These are phyloP conservation scores for Penstemon barbatus DNA, from an alignment of 257 asterid species.

Conservation along the genomic window DNA sequence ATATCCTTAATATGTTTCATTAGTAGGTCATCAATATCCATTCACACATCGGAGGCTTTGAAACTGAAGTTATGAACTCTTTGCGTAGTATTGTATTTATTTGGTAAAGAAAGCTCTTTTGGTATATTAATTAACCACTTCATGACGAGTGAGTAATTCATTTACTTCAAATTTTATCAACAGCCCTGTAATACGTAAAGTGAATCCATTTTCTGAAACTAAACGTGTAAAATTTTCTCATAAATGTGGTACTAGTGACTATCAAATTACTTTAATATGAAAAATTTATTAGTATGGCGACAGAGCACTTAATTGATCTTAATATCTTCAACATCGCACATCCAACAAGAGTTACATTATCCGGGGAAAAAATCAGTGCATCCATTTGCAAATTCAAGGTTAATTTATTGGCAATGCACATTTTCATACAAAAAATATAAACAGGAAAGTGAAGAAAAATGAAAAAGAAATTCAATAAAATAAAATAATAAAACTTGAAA, in stretches of 20 bases:
- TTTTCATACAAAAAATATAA: slow-evolving; percentile 8
- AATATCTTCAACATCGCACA: not conserved
- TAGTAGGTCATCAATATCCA: too few relatives aligned
- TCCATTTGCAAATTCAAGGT: slow-evolving; percentile 11
- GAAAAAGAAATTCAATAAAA: slow-evolving; percentile 5
- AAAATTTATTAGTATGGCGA: not conserved
- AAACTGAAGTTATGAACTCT: too few relatives aligned
- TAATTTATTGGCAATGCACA: slow-evolving; percentile 8
- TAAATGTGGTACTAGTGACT: too few relatives aligned
- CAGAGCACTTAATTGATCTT: not conserved
- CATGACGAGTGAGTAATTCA: too few relatives aligned
- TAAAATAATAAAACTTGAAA: slow-evolving; percentile 12
- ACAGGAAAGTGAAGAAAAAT: not conserved
- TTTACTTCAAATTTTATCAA: too few relatives aligned
- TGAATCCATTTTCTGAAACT: too few relatives aligned
- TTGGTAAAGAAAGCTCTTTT: too few relatives aligned
- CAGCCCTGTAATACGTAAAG: too few relatives aligned
- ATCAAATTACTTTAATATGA: not conserved
- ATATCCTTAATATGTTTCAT: too few relatives aligned
- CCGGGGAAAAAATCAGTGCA: not conserved
- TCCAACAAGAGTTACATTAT: not conserved
- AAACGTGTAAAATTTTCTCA: not conserved
- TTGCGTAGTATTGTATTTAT: too few relatives aligned
- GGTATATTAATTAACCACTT: too few relatives aligned
- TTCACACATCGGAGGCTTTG: too few relatives aligned